These are phyloP conservation scores for Myxozyma neglecta DNA, from an alignment of 805 yeast genomes.

Conservation along the genomic window DNA sequence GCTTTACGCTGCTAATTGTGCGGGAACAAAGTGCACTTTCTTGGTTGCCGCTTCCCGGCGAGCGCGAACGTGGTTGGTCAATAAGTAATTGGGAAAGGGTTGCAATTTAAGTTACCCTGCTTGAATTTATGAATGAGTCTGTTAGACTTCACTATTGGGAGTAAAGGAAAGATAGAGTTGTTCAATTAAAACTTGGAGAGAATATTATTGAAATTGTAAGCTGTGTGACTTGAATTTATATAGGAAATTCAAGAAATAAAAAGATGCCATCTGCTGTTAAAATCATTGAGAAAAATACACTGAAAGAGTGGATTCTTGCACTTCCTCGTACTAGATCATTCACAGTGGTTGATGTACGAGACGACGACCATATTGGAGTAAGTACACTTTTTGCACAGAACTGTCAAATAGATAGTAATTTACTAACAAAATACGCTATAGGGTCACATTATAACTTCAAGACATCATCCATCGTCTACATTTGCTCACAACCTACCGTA, in stretches of 20 bases:
- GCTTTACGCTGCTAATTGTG: neutral
- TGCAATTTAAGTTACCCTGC: neutral
- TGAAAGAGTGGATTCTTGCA: constrained; percentile 20
- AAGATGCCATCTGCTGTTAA: constrained; percentile 1
- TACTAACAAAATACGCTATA: neutral
- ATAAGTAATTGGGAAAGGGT: neutral
- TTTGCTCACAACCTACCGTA: constrained; percentile 46
- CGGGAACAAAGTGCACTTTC: neutral
- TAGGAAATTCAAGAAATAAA: neutral
- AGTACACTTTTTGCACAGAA: constrained; percentile 35
- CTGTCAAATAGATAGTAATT: neutral
- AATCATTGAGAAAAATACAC: constrained; percentile 13
- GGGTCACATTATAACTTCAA: constrained; percentile 62
- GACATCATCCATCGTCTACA: constrained; percentile 55
- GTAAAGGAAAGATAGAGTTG: neutral
- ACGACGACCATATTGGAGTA: constrained; percentile 73
- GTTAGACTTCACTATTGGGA: neutral
- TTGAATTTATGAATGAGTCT: too few relatives aligned
- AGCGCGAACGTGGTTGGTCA: constrained; percentile 10
- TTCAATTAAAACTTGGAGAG: neutral
- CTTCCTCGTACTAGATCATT: constrained; percentile 14
- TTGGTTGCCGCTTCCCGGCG: neutral
- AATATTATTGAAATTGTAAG: neutral
- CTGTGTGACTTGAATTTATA: neutral
- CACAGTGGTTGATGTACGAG: constrained; percentile 77